Evolutionary conservation across 1,284 basidiomycete genomes (phyloP).

Genomic region (Afroboletus lepidellus): DNA sequence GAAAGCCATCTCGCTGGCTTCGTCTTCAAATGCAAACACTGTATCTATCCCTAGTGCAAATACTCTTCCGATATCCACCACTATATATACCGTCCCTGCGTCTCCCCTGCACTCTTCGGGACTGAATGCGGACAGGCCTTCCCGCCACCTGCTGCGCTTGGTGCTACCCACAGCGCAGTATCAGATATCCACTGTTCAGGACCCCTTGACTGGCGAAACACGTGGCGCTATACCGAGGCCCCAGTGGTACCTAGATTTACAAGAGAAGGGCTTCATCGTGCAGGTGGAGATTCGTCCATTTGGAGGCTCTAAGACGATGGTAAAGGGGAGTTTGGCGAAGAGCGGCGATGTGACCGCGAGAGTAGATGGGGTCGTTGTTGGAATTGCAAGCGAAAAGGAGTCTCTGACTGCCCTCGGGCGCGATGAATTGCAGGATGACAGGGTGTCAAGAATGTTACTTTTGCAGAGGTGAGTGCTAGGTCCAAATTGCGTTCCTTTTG

Average conservation of each 20-base stretch:
- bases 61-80: conserved; percentile 52
- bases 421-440: conserved; percentile 71
- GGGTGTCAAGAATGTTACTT: conserved; percentile 58
- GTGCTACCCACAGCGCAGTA: conserved; percentile 82
- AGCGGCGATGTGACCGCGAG: conserved; percentile 38
- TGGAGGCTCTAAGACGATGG: conserved; percentile 22
- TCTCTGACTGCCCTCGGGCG: conserved; percentile 63
- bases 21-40: conserved; percentile 4
- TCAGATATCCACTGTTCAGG: conserved; percentile 68
- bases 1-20: conserved; percentile 28
- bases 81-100: conserved; percentile 69
- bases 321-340: conserved; percentile 22
- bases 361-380: conserved; percentile 55
- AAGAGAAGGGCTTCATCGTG: conserved; percentile 66
- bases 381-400: conserved; percentile 73
- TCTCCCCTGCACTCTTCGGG: conserved; percentile 79
- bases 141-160: conserved; percentile 73
- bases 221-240: conserved; percentile 66
- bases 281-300: conserved; percentile 54
- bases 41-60: background rate
- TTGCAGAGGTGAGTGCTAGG: conserved; percentile 52
- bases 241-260: conserved; percentile 70
- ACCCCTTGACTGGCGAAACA: conserved; percentile 78
- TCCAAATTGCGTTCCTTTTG: background rate
- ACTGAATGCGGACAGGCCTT: conserved; percentile 53